Percentiles rank a stretch among this genome's conserved stretches.
Conservation (phyloP, 495 filamentous ascomycete species). For the Bacidia rubella region DNA sequence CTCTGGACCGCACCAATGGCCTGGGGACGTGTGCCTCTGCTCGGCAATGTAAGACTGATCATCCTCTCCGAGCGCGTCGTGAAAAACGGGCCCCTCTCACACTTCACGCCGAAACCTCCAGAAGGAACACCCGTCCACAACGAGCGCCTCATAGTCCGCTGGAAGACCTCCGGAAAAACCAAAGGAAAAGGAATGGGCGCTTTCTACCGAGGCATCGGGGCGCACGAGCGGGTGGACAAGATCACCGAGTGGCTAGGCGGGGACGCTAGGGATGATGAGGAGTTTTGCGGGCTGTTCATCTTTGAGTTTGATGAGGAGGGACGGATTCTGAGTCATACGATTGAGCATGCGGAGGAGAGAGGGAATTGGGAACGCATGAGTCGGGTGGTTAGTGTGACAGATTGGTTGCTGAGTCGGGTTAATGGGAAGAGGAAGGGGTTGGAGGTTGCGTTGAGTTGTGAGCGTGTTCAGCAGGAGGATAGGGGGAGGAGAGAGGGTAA, state of each 20-base stretch:
- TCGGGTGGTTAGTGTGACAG: slow-evolving; percentile 71
- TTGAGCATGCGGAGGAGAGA: slow-evolving; percentile 79
- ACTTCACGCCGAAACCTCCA: slow-evolving; percentile 14
- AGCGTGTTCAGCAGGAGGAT: too few relatives aligned
- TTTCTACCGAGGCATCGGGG: slow-evolving; percentile 27
- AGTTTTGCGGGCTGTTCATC: slow-evolving; percentile 75
- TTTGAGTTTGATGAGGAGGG: slow-evolving; percentile 94
- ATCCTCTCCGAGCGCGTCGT: slow-evolving; percentile 83
- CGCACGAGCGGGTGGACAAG: slow-evolving; percentile 34
- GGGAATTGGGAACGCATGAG: slow-evolving; percentile 55
- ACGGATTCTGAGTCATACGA: slow-evolving; percentile 69
- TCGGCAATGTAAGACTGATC: slow-evolving; percentile 76
- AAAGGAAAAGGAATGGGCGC: slow-evolving; percentile 25
- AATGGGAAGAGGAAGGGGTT: slow-evolving; percentile 32
- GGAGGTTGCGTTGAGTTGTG: slow-evolving; percentile 23
- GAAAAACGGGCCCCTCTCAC: slow-evolving; percentile 26
- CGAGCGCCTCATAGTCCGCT: slow-evolving; percentile 76
- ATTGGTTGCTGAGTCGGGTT: slow-evolving; percentile 67
- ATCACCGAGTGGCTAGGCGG: slow-evolving; percentile 34
- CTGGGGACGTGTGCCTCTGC: slow-evolving; percentile 80
- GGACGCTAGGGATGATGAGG: slow-evolving; percentile 30
- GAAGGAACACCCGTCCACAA: slow-evolving; percentile 26
- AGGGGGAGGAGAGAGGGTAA: slow-evolving; percentile 1
- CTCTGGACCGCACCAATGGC: slow-evolving; percentile 91
- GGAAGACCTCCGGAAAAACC: slow-evolving; percentile 54